Evolutionary conservation across 1,139 yeast genomes (phyloP), one percentile per base, ranked within the genome.

Genomic region (Pichia sp.): DNA sequence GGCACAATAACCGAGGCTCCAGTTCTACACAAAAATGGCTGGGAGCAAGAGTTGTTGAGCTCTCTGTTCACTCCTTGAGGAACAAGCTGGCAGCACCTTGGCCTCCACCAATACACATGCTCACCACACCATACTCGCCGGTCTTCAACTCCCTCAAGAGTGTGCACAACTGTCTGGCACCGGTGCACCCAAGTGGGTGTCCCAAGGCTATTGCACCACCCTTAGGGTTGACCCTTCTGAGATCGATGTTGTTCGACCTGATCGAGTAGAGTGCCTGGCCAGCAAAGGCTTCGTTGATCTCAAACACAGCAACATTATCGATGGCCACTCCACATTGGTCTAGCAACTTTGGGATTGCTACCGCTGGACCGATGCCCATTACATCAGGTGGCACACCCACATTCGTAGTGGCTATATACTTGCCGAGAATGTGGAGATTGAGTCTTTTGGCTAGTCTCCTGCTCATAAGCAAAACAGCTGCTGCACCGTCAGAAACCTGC

Each of bases 131-230:
- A 59, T 89, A 73, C 73, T 89, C 83, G 64, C 95, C 95, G 46
- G 79, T 72, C 70, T 85, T 74, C 65, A 91, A 78, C 71, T 89
- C 91, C 66, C 93, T 79, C 65, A 91, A 71, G 56, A 91, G 73
- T 7, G 98, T 91, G 47, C 97, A 91, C 55, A 88, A 78, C 73
- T 90, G 97, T 72, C 98, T 84, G 21, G 96, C 91, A 66, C 98
- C 98, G 43, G 98, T 91, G 63, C 91, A 85, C 55, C 98, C 98
- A 63, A 91, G 78, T 56, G 98, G 98, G 70, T 91, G 97, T 44
- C 98, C 98, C 59, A 91, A 70, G 21, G 97, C 97, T 65, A 91
- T 90, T 53, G 97, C 97, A 66, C 97, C 97, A 67, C 98, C 97
- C 66, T 85, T 82, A 58, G 91, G 88, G 73, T 91, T 91, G 63